These are phyloP conservation scores for Mycena rosella DNA, from an alignment of 768 basidiomycete genomes.

Conservation along the genomic window DNA sequence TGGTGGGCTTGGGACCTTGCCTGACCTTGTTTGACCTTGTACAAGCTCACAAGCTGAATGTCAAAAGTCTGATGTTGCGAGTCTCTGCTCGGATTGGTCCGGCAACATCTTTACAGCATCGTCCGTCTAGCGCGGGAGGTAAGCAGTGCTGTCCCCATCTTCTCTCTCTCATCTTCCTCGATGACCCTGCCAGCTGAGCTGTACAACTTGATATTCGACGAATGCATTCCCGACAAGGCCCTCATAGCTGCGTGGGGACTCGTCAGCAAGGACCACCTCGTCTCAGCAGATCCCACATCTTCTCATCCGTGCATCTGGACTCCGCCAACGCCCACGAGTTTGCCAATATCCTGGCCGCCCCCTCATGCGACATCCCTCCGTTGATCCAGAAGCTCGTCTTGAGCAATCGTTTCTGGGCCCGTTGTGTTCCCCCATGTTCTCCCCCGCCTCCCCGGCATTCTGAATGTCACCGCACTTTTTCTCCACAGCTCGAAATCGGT, in stretches of 20 bases:
- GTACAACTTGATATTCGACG: conserved; percentile 6
- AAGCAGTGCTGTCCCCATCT: too few relatives aligned
- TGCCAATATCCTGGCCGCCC: neutral
- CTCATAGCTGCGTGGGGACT: conserved; percentile 9
- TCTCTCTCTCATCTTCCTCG: too few relatives aligned
- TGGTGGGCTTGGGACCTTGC: too few relatives aligned
- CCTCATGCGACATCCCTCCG: conserved; percentile 2
- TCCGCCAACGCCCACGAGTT: neutral
- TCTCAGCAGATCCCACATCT: conserved; percentile 6
- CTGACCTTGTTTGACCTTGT: too few relatives aligned
- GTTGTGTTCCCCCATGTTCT: neutral
- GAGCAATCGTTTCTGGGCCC: neutral
- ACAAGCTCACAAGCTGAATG: too few relatives aligned
- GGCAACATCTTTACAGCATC: too few relatives aligned
- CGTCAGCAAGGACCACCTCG: conserved; percentile 10
- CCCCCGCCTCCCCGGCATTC: neutral
- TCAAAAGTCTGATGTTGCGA: too few relatives aligned
- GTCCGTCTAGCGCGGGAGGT: too few relatives aligned
- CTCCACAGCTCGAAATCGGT: neutral
- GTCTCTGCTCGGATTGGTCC: too few relatives aligned
- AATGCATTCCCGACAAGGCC: neutral
- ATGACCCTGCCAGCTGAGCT: conserved; percentile 9
- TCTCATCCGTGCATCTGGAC: conserved; percentile 1
- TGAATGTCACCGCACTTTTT: neutral
- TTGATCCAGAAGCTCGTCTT: neutral